These are phyloP conservation scores for Lipomyces sp. DNA, from an alignment of 805 yeast species.

Conservation along the genomic window DNA sequence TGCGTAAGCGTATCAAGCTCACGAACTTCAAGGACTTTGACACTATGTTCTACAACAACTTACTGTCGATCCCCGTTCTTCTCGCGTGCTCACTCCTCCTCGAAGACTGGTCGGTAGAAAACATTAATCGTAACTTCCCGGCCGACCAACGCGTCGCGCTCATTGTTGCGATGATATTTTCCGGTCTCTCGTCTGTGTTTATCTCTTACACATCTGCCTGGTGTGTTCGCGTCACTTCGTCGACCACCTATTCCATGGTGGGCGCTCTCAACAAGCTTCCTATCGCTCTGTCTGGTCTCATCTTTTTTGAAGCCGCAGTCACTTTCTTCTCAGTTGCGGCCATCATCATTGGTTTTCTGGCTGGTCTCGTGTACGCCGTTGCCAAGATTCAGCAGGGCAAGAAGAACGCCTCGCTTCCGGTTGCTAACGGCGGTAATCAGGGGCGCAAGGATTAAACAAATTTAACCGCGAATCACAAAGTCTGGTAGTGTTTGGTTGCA, in stretches of 20 bases:
- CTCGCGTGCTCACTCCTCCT: slow-evolving; percentile 71
- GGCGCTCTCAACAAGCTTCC: slow-evolving; percentile 99
- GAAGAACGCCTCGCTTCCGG: slow-evolving; percentile 32
- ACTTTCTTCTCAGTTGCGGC: slow-evolving; percentile 91
- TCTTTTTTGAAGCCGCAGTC: slow-evolving; percentile 93
- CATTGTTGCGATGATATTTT: slow-evolving; percentile 80
- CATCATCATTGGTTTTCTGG: slow-evolving; percentile 88
- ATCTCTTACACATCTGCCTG: slow-evolving; percentile 99
- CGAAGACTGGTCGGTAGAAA: slow-evolving; percentile 92
- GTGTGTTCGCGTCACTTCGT: slow-evolving; percentile 99
- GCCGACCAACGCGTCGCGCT: slow-evolving; percentile 67
- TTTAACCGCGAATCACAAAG: not conserved
- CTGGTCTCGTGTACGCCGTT: slow-evolving; percentile 94
- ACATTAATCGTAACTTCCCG: slow-evolving; percentile 80
- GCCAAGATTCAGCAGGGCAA: slow-evolving; percentile 89
- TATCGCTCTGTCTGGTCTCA: slow-evolving; percentile 90
- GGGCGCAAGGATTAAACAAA: slow-evolving; percentile 34
- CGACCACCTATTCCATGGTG: slow-evolving; percentile 98
- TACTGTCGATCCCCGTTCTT: slow-evolving; percentile 89
- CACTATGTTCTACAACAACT: slow-evolving; percentile 95
- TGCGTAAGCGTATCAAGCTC: slow-evolving; percentile 97
- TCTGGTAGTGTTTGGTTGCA: not conserved
- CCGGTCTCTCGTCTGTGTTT: slow-evolving; percentile 94
- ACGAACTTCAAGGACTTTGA: slow-evolving; percentile 75
- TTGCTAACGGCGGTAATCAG: slow-evolving; percentile 15